Evolutionary conservation across 495 filamentous ascomycete genomes (phyloP), one percentile per base, ranked within the genome.

Genomic region (Podospora australis): DNA sequence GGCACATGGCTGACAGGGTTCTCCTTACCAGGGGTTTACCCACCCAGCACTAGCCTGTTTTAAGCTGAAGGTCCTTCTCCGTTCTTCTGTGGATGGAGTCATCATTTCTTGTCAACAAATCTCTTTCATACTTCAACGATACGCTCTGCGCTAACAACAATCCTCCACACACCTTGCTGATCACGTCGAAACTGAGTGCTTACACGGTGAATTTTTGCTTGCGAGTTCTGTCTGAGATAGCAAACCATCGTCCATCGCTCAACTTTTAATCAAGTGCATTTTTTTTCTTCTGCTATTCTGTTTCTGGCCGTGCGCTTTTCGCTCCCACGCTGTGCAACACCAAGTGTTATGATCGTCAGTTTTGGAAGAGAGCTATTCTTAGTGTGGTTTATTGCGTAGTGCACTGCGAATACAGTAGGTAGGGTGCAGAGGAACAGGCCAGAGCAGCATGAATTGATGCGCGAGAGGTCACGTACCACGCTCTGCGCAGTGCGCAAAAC

Each of bases 1-100:
- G 40, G 40, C 40, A 43, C 40, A 43, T 43, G 40, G 40, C 22
- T 43, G 25, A 23, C 40, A 43, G 22, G 40, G 40, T 21, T 43
- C 5, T 24, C 28, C 20, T 7, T 26, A 14, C 14, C 21, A 10
- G 17, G 40, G 40, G 40, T 21, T 21, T 13, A 26, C 32, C 14
- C 5, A 36, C 32, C 14, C 32, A 26, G 40, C 22, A n/a, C 22
- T 43, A 43, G 23, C 40, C 22, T 4, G 23, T 43, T 43, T 43
- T 23, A 23, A 43, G 28, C 40, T 14, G n/a, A n/a, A 28, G n/a
- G 8, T n/a, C n/a, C n/a, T n/a, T n/a, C n/a, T n/a, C n/a, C 20
- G 11, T 11, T 20, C 38, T 20, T 23, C 40, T n/a, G 22, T 43
- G 22, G 9, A 24, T 36, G 32, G 32, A 43, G 23, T 23, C 40